Conservation (phyloP, 1,139 yeast species). For the Taiozyma sp. region DNA sequence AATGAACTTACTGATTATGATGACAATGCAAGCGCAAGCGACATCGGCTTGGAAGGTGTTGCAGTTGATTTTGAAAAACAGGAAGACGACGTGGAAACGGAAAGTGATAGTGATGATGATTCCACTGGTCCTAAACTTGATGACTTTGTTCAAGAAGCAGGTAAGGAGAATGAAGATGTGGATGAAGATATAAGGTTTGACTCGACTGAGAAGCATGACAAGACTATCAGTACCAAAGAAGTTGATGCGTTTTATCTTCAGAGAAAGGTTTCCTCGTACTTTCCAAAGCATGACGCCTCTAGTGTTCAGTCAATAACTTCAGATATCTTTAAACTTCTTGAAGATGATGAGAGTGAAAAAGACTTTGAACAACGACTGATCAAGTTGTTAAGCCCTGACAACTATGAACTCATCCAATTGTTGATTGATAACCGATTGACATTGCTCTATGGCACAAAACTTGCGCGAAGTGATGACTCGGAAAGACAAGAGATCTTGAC, state of each 20-base stretch:
- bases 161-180: conserved; percentile 30
- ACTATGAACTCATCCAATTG: conserved; percentile 43
- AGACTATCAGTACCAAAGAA: conserved; percentile 17
- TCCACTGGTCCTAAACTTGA: conserved; percentile 26
- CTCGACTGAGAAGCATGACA: background rate
- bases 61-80: conserved; percentile 35
- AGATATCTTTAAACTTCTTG: conserved; percentile 27
- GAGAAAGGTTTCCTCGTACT: conserved; percentile 33
- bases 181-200: conserved; percentile 26
- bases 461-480: conserved; percentile 35
- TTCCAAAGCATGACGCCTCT: conserved; percentile 33
- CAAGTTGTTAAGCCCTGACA: conserved; percentile 46
- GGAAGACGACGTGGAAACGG: conserved; percentile 27
- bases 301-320: conserved; percentile 30
- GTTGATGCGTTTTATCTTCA: conserved; percentile 52
- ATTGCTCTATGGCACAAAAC: conserved; percentile 50
- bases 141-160: conserved; percentile 26
- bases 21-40: conserved; percentile 35
- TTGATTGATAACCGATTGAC: conserved; percentile 49
- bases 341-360: conserved; percentile 34
- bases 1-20: conserved; percentile 53
- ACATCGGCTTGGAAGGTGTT: conserved; percentile 38
- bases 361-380: conserved; percentile 49
- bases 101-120: conserved; percentile 14
- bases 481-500: conserved; percentile 27